Percentiles rank a stretch among this genome's conserved stretches.
phyloP scores from a whole-genome alignment of 2,329 filamentous ascomycete species.

The Aquanectria penicillioides region DNA sequence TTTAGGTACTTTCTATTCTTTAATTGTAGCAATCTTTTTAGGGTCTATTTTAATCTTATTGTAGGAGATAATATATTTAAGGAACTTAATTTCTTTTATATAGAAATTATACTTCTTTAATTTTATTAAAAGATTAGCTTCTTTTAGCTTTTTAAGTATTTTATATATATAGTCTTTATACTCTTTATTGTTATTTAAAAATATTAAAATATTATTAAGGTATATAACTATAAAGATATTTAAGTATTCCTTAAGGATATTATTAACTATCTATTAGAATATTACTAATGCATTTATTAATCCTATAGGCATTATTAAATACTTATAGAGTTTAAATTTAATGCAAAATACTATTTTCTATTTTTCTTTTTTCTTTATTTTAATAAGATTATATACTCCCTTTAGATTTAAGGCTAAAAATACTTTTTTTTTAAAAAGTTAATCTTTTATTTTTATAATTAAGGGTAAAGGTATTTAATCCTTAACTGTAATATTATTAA shows the following conservation, averaged over 20 bases:
- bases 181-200: background rate
- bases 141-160: background rate
- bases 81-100: no score
- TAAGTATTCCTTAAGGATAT: background rate
- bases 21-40: no score
- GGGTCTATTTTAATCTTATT: no score
- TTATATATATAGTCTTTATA: background rate
- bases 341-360: conserved; percentile 48
- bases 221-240: background rate
- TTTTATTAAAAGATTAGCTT: background rate
- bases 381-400: conserved; percentile 42
- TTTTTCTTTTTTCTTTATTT: conserved; percentile 45
- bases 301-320: conserved; percentile 41
- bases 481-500: conserved; percentile 43
- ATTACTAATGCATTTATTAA: background rate
- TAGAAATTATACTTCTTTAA: background rate
- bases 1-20: no score
- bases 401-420: conserved; percentile 30
- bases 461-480: conserved; percentile 31
- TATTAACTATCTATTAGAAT: background rate
- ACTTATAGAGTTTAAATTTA: conserved; percentile 43
- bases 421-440: conserved; percentile 19
- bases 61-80: no score
- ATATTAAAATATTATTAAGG: conserved; percentile 1
- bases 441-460: conserved; percentile 35